These are phyloP conservation scores for Fraxinus americana DNA, from an alignment of 257 asterid species.

Conservation along the genomic window DNA sequence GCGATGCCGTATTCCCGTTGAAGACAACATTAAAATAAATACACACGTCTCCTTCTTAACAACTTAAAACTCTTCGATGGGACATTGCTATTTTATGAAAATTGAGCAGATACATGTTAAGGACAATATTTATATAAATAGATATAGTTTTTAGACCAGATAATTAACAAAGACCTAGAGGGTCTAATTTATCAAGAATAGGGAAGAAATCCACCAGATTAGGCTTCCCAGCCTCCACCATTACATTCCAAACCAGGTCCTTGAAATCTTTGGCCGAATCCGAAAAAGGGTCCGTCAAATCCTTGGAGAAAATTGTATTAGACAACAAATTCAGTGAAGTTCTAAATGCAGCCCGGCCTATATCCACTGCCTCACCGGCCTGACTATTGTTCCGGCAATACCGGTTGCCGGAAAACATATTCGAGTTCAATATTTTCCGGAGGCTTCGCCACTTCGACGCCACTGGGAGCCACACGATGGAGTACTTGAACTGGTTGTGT, in stretches of 20 bases:
- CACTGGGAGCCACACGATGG: slow-evolving; percentile 75
- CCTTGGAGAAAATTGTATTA: slow-evolving; percentile 52
- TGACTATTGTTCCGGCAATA: slow-evolving; percentile 46
- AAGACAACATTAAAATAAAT: background rate
- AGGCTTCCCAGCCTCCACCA: slow-evolving; percentile 66
- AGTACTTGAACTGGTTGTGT: slow-evolving; percentile 54
- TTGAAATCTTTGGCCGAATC: slow-evolving; percentile 65
- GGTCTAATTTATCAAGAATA: slow-evolving; percentile 45
- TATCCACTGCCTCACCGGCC: slow-evolving; percentile 47
- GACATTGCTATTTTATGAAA: too few relatives aligned
- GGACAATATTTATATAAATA: background rate
- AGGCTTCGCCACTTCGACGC: slow-evolving; percentile 62
- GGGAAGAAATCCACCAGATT: slow-evolving; percentile 67
- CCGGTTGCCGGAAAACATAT: slow-evolving; percentile 57
- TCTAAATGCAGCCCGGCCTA: slow-evolving; percentile 57
- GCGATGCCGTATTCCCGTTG: slow-evolving; percentile 44
- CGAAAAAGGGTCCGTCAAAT: slow-evolving; percentile 49
- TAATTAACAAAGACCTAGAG: slow-evolving; percentile 29
- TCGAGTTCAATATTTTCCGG: slow-evolving; percentile 57
- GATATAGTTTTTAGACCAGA: background rate
- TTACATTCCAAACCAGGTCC: slow-evolving; percentile 49
- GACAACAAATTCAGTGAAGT: slow-evolving; percentile 56
- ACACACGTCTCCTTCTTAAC: background rate
- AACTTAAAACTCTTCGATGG: too few relatives aligned
- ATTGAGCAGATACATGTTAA: too few relatives aligned